Evolutionary conservation across 106 monocot species (phyloP), one percentile per base, ranked within the genome.

Genomic region (Cymbidium sinense): DNA sequence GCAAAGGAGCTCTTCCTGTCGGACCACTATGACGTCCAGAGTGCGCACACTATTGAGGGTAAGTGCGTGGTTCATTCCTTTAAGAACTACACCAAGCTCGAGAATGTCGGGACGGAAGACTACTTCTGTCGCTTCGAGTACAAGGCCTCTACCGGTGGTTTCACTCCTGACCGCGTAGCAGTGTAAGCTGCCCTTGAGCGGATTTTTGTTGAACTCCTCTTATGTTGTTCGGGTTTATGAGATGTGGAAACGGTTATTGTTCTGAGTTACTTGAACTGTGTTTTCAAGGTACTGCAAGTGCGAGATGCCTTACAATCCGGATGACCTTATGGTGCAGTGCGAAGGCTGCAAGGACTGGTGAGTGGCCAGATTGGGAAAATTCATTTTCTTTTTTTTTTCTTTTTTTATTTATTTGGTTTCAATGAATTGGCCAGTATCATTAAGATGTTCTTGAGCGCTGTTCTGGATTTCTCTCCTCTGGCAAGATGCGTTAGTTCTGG

Each of bases 261-360:
- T 31, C 70, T 70, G 70, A 70, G 34, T 64, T 64, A 27, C n/a
- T 64, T 70, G 20, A 31, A 7, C 5, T 41, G 12, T 9, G 36
- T 39, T 19, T 39, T 80, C 43, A 76, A 81, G 81, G 81, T 81
- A 76, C 18, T 81, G 81, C 51, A 81, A 81, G 52, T 81, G 81
- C 70, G 81, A 81, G 81, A 81, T 81, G 81, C 81, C 81, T 2
- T 81, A 81, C 50, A 81, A 81, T 52, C 81, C 81, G 25, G 81
- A 81, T 36, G 76, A 76, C 47, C 81, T 81, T 18, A 81, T 81
- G 76, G 81, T 81, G 43, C 81, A 81, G 58, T 81, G 81, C 61
- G 81, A 81, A 50, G 76, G 21, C 19, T 81, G 81, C 81, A 76
- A 81, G 52, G 81, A 81, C 70, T 81, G 81, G 81, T 81, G 76